Evolutionary conservation across 176 grass and related monocot species (phyloP), one percentile per base, ranked within the genome.

Genomic region (Chloris gayana): DNA sequence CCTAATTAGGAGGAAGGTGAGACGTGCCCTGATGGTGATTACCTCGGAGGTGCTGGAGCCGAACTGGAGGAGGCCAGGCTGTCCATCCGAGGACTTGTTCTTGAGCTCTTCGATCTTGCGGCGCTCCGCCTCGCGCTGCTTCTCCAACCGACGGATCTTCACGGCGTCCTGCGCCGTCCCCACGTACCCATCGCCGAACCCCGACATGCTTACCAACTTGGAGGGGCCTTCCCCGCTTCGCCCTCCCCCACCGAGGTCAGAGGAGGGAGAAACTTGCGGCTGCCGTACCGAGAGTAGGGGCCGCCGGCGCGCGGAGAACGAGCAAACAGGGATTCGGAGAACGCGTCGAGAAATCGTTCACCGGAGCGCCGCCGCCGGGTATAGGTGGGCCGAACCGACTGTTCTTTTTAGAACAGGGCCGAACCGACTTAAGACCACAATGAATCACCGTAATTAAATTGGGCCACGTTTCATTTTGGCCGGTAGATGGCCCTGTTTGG

Each of bases 11-110:
- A 53, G n/a, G 50, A 14, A 37, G 5, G 9, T 2, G 53, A 67
- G 19, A 15, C 22, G 26, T 21, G 25, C n/a, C 15, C 34, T 7
- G 65, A 54, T 22, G 15, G 19, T 3, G 17, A 66, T 80, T 80
- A 98, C 95, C 92, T 98, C 95, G 74, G 92, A 94, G 83, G 95
- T 98, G 88, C 92, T 91, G 84, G 92, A 99, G 47, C 96, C 96
- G 72, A 99, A 99, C 90, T 99, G 96, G 79, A 99, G 96, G 74
- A 99, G 96, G 19, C 96, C 92, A 14, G 92, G 89, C 83, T 98
- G 90, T 19, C 79, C 92, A 50, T 83, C 88, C 22, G 88, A 62
- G 74, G 89, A 93, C 77, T 98, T 98, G 85, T 66, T 92, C 86
- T 94, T 94, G 69, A 97, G 85, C 80, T 98, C 92, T 78, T 98